Evolutionary conservation across 371 early-diverging fungal species (phyloP).

Genomic region (Mortierella sp.): DNA sequence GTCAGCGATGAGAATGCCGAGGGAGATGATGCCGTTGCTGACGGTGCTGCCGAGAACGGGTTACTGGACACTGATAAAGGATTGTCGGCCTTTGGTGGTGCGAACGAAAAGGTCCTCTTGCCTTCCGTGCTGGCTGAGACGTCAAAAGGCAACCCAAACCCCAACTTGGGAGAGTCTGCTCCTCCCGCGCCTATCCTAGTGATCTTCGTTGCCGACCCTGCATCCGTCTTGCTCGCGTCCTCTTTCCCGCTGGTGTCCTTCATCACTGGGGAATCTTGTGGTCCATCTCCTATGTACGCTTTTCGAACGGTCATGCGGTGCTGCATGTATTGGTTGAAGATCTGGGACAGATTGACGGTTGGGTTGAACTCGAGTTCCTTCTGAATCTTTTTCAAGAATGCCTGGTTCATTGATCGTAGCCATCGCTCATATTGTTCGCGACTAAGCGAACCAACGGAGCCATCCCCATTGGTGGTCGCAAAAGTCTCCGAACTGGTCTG

Average conservation of each 20-base stretch:
- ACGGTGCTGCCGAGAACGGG: background rate
- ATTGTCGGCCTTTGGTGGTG: background rate
- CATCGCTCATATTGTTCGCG: slow-evolving; percentile 27
- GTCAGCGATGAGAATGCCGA: slow-evolving; percentile 12
- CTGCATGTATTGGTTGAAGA: slow-evolving; percentile 24
- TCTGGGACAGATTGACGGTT: slow-evolving; percentile 27
- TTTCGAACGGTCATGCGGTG: slow-evolving; percentile 21
- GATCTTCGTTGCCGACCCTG: background rate
- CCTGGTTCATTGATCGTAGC: slow-evolving; percentile 24
- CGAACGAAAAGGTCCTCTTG: slow-evolving; percentile 3
- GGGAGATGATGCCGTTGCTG: slow-evolving; percentile 3
- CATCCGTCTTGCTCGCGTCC: background rate
- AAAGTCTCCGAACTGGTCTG: background rate
- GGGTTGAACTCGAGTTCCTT: slow-evolving; percentile 35
- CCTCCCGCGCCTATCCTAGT: slow-evolving; percentile 4
- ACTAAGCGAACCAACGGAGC: background rate
- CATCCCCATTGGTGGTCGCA: background rate
- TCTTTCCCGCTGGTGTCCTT: background rate
- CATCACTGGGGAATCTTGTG: slow-evolving; percentile 8
- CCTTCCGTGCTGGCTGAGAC: slow-evolving; percentile 3
- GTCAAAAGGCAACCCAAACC: slow-evolving; percentile 16
- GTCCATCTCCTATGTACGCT: slow-evolving; percentile 10
- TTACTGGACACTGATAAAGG: background rate
- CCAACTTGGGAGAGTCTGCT: slow-evolving; percentile 9
- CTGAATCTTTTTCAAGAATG: slow-evolving; percentile 31